Percentiles rank a stretch among this genome's conserved stretches.
These are phyloP conservation scores for Malus domestica DNA, from an alignment of 306 rosid genomes.

Conservation along the genomic window DNA sequence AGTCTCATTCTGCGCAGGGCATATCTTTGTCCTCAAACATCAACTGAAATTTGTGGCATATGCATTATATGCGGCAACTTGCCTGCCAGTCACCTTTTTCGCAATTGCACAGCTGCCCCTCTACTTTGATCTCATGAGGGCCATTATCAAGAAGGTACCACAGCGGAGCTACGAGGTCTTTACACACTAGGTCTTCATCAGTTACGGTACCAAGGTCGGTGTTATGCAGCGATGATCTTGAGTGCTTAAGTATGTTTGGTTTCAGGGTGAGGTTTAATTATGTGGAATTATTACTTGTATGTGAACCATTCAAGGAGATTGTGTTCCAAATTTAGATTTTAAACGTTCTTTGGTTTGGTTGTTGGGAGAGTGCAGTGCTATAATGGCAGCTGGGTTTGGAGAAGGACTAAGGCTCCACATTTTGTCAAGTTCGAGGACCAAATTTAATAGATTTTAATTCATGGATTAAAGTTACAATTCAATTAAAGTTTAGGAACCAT, in stretches of 20 bases:
- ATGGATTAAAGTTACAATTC: too few relatives aligned
- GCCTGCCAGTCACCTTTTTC: slow-evolving; percentile 33
- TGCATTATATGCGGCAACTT: slow-evolving; percentile 37
- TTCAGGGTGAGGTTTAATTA: not conserved
- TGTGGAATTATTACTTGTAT: not conserved
- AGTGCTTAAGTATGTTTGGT: not conserved
- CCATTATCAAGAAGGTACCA: slow-evolving; percentile 32
- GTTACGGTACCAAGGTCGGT: not conserved
- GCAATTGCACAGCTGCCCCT: slow-evolving; percentile 41
- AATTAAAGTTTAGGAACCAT: too few relatives aligned
- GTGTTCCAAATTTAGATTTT: too few relatives aligned
- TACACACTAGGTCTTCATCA: slow-evolving; percentile 1
- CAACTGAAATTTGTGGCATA: slow-evolving; percentile 19
- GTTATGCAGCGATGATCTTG: not conserved
- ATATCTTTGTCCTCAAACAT: slow-evolving; percentile 25
- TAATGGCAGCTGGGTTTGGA: too few relatives aligned
- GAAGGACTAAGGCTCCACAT: too few relatives aligned
- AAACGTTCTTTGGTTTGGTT: too few relatives aligned
- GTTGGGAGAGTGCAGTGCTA: too few relatives aligned
- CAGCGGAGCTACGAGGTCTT: slow-evolving; percentile 23
- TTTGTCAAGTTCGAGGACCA: too few relatives aligned
- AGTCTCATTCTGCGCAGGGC: slow-evolving; percentile 40
- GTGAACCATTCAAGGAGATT: not conserved
- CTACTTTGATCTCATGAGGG: slow-evolving; percentile 43
- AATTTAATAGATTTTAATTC: too few relatives aligned